A percentile compares a stretch with the other conserved stretches of the same genome.
Evolutionary conservation across 768 basidiomycete species (phyloP).

Genomic region (Boletus vinaceobasis): DNA sequence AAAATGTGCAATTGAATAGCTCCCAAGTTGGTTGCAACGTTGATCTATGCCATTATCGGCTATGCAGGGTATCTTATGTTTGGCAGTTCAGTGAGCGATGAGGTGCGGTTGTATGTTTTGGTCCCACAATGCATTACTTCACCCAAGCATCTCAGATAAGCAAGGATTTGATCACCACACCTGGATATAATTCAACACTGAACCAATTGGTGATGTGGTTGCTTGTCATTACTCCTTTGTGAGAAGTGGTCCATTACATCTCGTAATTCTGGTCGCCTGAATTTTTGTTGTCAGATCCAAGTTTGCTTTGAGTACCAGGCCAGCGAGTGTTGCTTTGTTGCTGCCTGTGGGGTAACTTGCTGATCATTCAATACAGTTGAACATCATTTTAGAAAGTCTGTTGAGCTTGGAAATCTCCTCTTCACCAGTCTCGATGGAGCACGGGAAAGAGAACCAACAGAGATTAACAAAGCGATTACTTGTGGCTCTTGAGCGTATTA

Average conservation of each 20-base stretch:
- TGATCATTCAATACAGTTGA: slow-evolving; percentile 48
- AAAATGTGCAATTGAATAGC: neutral
- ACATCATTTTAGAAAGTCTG: slow-evolving; percentile 75
- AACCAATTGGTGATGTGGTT: slow-evolving; percentile 81
- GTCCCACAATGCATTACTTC: neutral
- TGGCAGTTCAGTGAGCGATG: slow-evolving; percentile 72
- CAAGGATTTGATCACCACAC: slow-evolving; percentile 68
- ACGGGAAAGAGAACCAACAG: slow-evolving; percentile 16
- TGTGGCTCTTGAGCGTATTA: slow-evolving; percentile 52
- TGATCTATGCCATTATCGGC: slow-evolving; percentile 65
- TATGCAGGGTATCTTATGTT: slow-evolving; percentile 91
- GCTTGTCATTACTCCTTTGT: slow-evolving; percentile 77
- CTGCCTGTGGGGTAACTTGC: neutral
- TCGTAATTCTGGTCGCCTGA: slow-evolving; percentile 10
- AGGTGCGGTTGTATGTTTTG: slow-evolving; percentile 45
- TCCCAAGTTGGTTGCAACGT: slow-evolving; percentile 56
- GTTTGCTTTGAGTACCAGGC: slow-evolving; percentile 80
- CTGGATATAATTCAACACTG: slow-evolving; percentile 66
- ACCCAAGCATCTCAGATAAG: slow-evolving; percentile 56
- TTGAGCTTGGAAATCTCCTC: slow-evolving; percentile 58
- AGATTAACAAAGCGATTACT: slow-evolving; percentile 37
- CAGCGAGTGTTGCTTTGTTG: slow-evolving; percentile 43
- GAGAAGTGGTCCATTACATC: slow-evolving; percentile 22
- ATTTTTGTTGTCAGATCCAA: slow-evolving; percentile 57
- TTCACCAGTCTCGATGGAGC: slow-evolving; percentile 19